phyloP scores from a whole-genome alignment of 306 rosid genomes.

The Lathyrus oleraceus region DNA sequence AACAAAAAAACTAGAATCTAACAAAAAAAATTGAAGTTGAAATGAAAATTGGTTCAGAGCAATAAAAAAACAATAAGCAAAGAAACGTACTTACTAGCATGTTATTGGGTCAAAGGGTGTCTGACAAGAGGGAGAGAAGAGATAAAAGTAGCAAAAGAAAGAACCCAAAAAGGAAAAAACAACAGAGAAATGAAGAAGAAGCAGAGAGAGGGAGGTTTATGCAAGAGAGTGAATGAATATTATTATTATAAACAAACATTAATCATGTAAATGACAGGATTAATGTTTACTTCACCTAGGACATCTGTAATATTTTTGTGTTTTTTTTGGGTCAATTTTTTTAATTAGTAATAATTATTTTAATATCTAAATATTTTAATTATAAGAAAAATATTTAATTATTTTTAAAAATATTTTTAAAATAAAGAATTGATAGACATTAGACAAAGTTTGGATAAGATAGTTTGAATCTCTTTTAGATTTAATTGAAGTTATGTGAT shows the following conservation, averaged over 20 bases:
- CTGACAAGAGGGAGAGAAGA: slow-evolving; percentile 41
- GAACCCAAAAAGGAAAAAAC: slow-evolving; percentile 21
- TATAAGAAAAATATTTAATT: background rate
- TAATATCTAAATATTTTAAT: background rate
- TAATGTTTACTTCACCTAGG: slow-evolving; percentile 15
- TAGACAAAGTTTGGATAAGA: background rate
- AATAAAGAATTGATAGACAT: background rate
- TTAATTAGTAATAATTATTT: too few species aligned
- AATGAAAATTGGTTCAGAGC: background rate
- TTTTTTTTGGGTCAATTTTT: too few species aligned
- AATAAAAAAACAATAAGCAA: slow-evolving; percentile 34
- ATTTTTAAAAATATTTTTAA: background rate
- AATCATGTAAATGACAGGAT: slow-evolving; percentile 68
- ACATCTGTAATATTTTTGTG: background rate
- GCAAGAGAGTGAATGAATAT: slow-evolving; percentile 35
- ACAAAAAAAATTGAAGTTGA: slow-evolving; percentile 18
- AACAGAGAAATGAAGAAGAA: background rate
- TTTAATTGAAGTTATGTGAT: background rate
- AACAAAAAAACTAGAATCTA: slow-evolving; percentile 23
- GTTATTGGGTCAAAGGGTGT: slow-evolving; percentile 69
- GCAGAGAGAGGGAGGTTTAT: slow-evolving; percentile 34
- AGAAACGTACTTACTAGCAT: slow-evolving; percentile 98
- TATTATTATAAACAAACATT: slow-evolving; percentile 45
- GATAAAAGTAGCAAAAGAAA: slow-evolving; percentile 34
- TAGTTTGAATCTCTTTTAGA: background rate